Conservation (phyloP, 208 protist species). For the Tritrichomonas musculus region DNA sequence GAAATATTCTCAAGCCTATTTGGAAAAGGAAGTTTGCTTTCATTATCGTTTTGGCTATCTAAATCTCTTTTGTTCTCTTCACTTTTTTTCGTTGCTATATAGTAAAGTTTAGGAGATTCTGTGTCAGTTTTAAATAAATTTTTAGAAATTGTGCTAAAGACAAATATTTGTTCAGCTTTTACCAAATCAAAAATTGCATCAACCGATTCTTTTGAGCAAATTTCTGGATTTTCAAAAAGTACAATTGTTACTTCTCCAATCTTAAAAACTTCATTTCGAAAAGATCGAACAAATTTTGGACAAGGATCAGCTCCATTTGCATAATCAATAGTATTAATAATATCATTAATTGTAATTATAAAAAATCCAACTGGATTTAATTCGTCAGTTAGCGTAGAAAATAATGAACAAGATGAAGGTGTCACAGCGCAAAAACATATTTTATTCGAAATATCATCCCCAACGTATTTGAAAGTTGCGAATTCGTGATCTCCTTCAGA, state of each 20-base stretch:
- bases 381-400: not conserved
- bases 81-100: not conserved
- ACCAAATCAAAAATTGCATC: not conserved
- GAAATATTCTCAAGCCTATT: not conserved
- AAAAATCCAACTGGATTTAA: slow-evolving; percentile 28
- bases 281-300: not conserved
- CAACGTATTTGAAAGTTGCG: not conserved
- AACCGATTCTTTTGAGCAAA: not conserved
- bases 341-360: not conserved
- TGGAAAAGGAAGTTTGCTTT: not conserved
- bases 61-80: no score
- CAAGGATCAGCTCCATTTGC: not conserved
- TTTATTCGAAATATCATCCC: not conserved
- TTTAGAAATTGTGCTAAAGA: not conserved
- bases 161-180: not conserved
- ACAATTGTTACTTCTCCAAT: not conserved
- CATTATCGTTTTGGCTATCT: no score
- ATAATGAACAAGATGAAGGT: not conserved
- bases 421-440: not conserved
- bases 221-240: not conserved
- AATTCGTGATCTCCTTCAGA: not conserved
- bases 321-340: not conserved
- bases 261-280: slow-evolving; percentile 30
- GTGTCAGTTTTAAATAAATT: not conserved
- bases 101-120: not conserved